Percentiles rank a stretch among this genome's conserved stretches.
phyloP scores from a whole-genome alignment of 805 yeast species.

The Blastobotrys parvus region DNA sequence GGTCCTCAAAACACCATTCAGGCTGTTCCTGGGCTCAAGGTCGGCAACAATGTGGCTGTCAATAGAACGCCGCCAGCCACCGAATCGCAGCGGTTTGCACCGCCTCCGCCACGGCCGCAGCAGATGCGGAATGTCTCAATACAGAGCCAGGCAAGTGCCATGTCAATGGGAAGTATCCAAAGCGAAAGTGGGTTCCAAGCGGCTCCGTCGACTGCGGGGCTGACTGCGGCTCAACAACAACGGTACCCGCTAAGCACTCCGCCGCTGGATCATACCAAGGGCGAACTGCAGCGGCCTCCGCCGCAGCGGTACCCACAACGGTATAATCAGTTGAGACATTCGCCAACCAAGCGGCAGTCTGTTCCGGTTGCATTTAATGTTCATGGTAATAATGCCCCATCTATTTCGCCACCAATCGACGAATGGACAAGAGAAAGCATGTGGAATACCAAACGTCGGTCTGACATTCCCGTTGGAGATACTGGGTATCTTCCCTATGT shows the following conservation, averaged over 20 bases:
- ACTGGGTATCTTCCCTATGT: background rate
- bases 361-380: constrained; percentile 3
- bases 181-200: constrained; percentile 2
- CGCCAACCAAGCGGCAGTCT: constrained; percentile 4
- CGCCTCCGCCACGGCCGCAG: constrained; percentile 1
- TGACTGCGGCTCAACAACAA: too few species aligned
- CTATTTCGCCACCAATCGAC: too few species aligned
- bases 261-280: background rate
- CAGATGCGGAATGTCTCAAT: background rate
- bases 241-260: background rate
- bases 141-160: background rate
- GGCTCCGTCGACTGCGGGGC: background rate
- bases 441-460: background rate
- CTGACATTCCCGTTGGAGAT: background rate
- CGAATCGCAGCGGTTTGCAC: background rate
- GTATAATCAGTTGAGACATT: constrained; percentile 1
- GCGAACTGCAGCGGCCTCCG: background rate
- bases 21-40: background rate
- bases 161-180: background rate
- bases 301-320: constrained; percentile 1
- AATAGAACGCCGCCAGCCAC: background rate
- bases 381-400: background rate
- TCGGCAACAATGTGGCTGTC: background rate
- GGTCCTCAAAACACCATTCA: background rate
- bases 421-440: background rate